phyloP scores from a whole-genome alignment of 768 basidiomycete species.

The Leccinum variicolor region DNA sequence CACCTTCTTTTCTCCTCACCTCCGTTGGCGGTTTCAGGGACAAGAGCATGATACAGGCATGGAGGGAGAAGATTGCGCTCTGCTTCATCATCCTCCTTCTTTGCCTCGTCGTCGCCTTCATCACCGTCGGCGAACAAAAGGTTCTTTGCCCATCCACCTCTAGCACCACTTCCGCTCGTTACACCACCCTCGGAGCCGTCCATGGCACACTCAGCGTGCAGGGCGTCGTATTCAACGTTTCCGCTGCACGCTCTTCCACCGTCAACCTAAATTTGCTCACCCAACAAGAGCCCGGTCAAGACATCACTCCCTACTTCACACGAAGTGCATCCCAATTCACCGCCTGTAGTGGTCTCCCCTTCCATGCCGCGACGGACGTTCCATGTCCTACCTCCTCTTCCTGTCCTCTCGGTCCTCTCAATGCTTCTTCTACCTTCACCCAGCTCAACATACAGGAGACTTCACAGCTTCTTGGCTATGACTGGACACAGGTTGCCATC shows the following conservation, averaged over 20 bases:
- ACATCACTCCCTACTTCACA: conserved; percentile 85
- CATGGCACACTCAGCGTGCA: conserved; percentile 69
- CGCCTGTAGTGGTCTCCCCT: conserved; percentile 58
- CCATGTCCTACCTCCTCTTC: conserved; percentile 61
- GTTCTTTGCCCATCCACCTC: conserved; percentile 77
- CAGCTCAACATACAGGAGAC: conserved; percentile 67
- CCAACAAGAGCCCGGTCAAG: conserved; percentile 64
- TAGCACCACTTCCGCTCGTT: conserved; percentile 39
- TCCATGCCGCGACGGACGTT: conserved; percentile 67
- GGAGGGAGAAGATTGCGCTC: conserved; percentile 95
- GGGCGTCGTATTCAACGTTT: conserved; percentile 76
- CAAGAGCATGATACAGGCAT: conserved; percentile 76
- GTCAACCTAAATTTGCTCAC: conserved; percentile 62
- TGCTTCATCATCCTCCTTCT: conserved; percentile 82
- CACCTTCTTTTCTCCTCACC: conserved; percentile 71
- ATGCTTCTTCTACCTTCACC: conserved; percentile 51
- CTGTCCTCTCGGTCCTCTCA: conserved; percentile 68
- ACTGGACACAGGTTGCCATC: conserved; percentile 83
- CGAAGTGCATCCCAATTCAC: conserved; percentile 65
- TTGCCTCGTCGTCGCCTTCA: conserved; percentile 81
- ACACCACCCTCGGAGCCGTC: conserved; percentile 52
- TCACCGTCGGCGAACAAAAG: conserved; percentile 91
- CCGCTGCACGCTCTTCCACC: conserved; percentile 41
- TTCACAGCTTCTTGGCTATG: conserved; percentile 73
- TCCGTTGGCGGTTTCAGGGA: conserved; percentile 81